Evolutionary conservation across 225 moss, liverwort and hornwort genomes (phyloP).

Genomic region (Marchantia polymorpha): DNA sequence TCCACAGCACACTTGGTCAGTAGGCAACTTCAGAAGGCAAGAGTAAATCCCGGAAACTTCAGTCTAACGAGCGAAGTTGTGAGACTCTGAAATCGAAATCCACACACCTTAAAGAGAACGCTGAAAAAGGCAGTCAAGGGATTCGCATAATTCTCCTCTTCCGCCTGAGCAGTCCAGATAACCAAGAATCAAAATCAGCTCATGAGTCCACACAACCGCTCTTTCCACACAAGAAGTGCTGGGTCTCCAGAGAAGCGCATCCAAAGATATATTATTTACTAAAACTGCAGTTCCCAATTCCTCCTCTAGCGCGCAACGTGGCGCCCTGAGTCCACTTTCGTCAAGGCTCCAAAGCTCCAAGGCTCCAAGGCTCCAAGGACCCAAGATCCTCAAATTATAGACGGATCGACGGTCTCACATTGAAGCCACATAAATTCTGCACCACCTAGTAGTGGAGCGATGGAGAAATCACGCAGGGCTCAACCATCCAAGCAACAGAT

Average conservation of each 20-base stretch:
- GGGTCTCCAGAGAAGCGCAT: not conserved
- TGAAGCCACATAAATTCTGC: not conserved
- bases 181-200: not conserved
- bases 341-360: no score
- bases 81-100: not conserved
- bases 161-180: slow-evolving; percentile 46
- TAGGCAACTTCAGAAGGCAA: not conserved
- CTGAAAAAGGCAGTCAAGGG: slow-evolving; percentile 78
- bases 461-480: not conserved
- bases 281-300: not conserved
- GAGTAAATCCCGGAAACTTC: not conserved
- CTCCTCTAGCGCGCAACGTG: not conserved
- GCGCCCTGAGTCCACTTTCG: no score
- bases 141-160: slow-evolving; percentile 78
- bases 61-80: not conserved
- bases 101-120: slow-evolving; percentile 70
- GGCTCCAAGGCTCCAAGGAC: not conserved
- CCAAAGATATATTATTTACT: not conserved
- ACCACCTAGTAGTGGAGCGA: not conserved
- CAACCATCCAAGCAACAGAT: not conserved
- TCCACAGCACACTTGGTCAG: slow-evolving; percentile 19
- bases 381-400: not conserved
- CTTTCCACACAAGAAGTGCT: not conserved
- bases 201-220: not conserved
- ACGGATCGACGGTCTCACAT: not conserved